These are phyloP conservation scores for Entomortierella parvispora DNA, from an alignment of 192 early-diverging fungal genomes.

Conservation along the genomic window DNA sequence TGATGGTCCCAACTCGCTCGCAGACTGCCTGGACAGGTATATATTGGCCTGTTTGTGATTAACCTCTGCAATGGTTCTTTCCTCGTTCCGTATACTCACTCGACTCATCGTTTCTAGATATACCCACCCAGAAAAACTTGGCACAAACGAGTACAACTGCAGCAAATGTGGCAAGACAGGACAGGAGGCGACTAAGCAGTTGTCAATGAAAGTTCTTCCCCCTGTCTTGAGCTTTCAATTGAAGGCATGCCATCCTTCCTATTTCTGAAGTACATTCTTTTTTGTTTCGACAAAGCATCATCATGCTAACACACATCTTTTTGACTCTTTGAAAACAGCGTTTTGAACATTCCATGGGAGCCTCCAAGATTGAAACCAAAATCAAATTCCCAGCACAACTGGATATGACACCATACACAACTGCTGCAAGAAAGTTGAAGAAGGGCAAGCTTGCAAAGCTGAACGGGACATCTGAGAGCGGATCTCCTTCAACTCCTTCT, in stretches of 20 bases:
- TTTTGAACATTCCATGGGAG: slow-evolving; percentile 80
- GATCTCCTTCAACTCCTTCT: slow-evolving; percentile 12
- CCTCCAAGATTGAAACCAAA: slow-evolving; percentile 88
- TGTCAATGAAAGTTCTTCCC: slow-evolving; percentile 86
- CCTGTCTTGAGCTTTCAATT: slow-evolving; percentile 92
- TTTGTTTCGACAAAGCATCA: background rate
- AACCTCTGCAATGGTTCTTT: background rate
- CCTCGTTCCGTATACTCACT: background rate
- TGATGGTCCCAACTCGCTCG: slow-evolving; percentile 58
- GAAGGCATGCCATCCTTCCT: slow-evolving; percentile 67
- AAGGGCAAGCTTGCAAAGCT: slow-evolving; percentile 52
- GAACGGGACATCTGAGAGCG: slow-evolving; percentile 39
- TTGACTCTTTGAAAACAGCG: slow-evolving; percentile 57
- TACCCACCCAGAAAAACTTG: slow-evolving; percentile 85
- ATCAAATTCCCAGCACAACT: slow-evolving; percentile 85
- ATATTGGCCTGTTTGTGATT: background rate
- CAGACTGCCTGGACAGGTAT: slow-evolving; percentile 77
- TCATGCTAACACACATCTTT: background rate
- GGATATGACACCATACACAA: slow-evolving; percentile 93
- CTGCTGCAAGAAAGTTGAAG: slow-evolving; percentile 61
- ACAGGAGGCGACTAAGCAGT: slow-evolving; percentile 85
- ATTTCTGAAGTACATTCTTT: no score
- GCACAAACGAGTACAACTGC: slow-evolving; percentile 74
- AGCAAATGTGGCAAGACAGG: slow-evolving; percentile 67
- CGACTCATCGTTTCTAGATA: slow-evolving; percentile 41